Conservation (phyloP, 148 eudicot genomes). For the Rhododendron griersonianum region DNA sequence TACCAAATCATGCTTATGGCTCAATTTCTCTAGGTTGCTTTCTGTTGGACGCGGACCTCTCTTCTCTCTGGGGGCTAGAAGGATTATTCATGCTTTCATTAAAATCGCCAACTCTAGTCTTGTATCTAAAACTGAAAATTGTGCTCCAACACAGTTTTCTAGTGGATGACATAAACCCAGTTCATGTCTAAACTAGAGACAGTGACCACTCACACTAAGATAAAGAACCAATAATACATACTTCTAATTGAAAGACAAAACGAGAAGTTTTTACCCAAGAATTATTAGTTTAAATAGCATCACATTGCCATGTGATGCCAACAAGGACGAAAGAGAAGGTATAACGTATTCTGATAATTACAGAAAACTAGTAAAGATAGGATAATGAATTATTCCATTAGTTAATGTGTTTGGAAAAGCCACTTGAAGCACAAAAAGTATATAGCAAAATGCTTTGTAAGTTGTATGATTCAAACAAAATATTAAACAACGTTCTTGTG, state of each 20-base stretch:
- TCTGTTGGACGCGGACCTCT: background rate
- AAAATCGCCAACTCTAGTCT: background rate
- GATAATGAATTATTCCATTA: background rate
- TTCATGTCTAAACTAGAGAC: background rate
- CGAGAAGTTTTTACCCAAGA: background rate
- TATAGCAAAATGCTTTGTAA: background rate
- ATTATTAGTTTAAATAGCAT: background rate
- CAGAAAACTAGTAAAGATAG: conserved; percentile 5
- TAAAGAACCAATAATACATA: background rate
- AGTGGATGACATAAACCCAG: background rate
- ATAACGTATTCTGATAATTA: background rate
- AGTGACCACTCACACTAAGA: background rate
- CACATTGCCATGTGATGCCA: background rate
- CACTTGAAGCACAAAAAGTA: background rate
- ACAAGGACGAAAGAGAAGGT: background rate
- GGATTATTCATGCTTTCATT: background rate
- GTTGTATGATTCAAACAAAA: background rate
- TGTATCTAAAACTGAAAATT: background rate
- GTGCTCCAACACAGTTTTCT: background rate
- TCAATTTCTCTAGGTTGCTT: background rate
- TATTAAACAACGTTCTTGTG: background rate
- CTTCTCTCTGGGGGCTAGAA: background rate
- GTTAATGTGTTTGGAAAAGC: background rate
- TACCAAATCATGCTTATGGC: background rate
- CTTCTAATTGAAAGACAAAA: background rate